Evolutionary conservation across 169 alveolate species (phyloP).

Genomic region (Plasmodium adleri): DNA sequence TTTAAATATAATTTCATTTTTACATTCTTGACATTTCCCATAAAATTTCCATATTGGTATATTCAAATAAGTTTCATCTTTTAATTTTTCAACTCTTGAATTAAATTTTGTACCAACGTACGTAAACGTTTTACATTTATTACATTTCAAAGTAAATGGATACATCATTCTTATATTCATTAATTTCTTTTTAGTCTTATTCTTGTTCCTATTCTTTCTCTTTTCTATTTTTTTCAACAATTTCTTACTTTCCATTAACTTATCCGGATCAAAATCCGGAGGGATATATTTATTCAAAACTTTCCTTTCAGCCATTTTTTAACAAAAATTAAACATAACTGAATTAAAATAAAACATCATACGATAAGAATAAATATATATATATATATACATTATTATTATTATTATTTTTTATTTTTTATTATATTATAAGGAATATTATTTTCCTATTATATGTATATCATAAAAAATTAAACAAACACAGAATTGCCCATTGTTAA

Average conservation of each 20-base stretch:
- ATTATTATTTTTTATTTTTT: too few relatives aligned
- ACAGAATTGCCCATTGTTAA: too few relatives aligned
- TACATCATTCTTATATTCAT: conserved; percentile 98
- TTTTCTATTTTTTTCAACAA: conserved; percentile 86
- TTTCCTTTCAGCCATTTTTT: conserved; percentile 97
- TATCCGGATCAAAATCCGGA: conserved; percentile 99
- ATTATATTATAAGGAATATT: too few relatives aligned
- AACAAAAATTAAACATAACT: conserved; percentile 1
- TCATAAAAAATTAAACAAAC: too few relatives aligned
- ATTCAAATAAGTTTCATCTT: conserved; percentile 97
- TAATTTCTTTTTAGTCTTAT: conserved; percentile 83
- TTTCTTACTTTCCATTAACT: conserved; percentile 90
- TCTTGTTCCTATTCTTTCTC: conserved; percentile 81
- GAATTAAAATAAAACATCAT: neutral
- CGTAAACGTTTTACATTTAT: conserved; percentile 95
- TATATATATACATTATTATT: neutral
- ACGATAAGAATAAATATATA: neutral
- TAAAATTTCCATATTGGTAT: conserved; percentile 97
- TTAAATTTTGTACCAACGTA: conserved; percentile 99
- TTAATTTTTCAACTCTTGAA: conserved; percentile 93
- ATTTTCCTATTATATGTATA: too few relatives aligned
- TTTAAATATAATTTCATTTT: conserved; percentile 96
- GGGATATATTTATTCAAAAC: conserved; percentile 98
- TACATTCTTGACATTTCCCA: conserved; percentile 98
- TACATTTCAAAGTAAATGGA: conserved; percentile 97